Base-by-base conservation (phyloP, 139 green algal species). In the Closterium sp. region DNA sequence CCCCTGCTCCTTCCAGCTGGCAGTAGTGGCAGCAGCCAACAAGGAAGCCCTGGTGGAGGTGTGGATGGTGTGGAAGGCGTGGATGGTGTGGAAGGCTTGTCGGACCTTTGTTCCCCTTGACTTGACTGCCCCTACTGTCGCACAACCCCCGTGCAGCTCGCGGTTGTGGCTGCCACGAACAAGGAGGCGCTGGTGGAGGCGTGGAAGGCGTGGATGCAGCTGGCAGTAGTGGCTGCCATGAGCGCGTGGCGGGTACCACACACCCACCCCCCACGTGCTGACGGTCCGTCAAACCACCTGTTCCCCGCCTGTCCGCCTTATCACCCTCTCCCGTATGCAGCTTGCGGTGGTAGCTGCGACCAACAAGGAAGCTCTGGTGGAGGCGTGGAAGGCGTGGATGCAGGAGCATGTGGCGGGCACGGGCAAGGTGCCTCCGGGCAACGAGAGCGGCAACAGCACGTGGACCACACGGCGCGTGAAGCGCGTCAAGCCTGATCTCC, bases 351-450 rank as follows among this genome's bases (percentile, higher is more conserved):
- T 94, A 9, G 31, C 93, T 4, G 50, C 62, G 2, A 31, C 88
- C 0, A 50, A 92, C 88, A 38, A 91, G 9, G 89, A n/a, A 4
- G 90, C 89, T 0, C 89, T 94, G 32, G 24, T 42, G 30, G 92
- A 34, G 9, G 92, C 90, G 30, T 94, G 92, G 92, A 90, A 94
- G 86, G 86, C 79, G n/a, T 94, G 92, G 92, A 90, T 94, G 73
- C 31, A 94, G 90, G 62, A 94, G 90, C 90, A 94, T 31, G 62
- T 95, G 24, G 32, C 50, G 30, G 45, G 24, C 73, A 79, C 86
- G 24, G 93, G 93, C 22, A 89, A 88, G 19, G 89, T 95, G 31
- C 93, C 93, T 0, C 92, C 92, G 1, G 93, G 93, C 32, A 95
- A 95, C 79, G 89, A 86, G 70, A 73, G 24, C 0, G 93, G 93